phyloP scores from a whole-genome alignment of 192 early-diverging fungal genomes.

The Obelidium mucronatum region DNA sequence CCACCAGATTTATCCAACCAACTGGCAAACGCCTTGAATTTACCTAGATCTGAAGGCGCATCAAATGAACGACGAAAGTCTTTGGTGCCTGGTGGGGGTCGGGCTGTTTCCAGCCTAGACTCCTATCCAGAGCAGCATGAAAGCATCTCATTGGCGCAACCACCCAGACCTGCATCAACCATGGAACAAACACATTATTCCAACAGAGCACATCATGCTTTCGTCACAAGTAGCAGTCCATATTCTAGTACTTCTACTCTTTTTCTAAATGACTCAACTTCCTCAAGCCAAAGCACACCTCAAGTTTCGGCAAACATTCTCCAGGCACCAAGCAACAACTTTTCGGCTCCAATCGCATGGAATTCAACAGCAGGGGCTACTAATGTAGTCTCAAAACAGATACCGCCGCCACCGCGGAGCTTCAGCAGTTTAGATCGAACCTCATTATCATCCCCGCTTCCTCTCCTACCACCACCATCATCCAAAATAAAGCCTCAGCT shows the following conservation, averaged over 20 bases:
- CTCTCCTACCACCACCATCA: background rate
- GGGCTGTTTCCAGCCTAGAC: too few relatives aligned
- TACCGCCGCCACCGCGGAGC: background rate
- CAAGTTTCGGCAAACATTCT: background rate
- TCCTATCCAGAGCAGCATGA: too few relatives aligned
- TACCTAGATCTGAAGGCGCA: too few relatives aligned
- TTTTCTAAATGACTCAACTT: conserved; percentile 11
- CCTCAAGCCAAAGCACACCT: background rate
- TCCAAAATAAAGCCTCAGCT: background rate
- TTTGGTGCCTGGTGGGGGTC: too few relatives aligned
- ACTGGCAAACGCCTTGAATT: too few relatives aligned
- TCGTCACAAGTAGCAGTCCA: conserved; percentile 11
- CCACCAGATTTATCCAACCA: too few relatives aligned
- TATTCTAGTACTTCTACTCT: conserved; percentile 29
- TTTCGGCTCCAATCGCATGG: background rate
- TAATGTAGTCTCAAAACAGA: background rate
- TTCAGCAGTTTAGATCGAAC: background rate
- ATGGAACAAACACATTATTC: background rate
- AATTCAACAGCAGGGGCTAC: too few relatives aligned
- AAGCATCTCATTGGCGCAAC: too few relatives aligned
- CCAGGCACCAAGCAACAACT: background rate
- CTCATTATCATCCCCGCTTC: background rate
- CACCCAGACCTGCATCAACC: too few relatives aligned
- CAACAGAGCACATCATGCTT: background rate
- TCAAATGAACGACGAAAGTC: too few relatives aligned